A percentile compares a stretch with the other conserved stretches of the same genome.
phyloP scores from a whole-genome alignment of 768 basidiomycete genomes.

The Boletellus sp. region DNA sequence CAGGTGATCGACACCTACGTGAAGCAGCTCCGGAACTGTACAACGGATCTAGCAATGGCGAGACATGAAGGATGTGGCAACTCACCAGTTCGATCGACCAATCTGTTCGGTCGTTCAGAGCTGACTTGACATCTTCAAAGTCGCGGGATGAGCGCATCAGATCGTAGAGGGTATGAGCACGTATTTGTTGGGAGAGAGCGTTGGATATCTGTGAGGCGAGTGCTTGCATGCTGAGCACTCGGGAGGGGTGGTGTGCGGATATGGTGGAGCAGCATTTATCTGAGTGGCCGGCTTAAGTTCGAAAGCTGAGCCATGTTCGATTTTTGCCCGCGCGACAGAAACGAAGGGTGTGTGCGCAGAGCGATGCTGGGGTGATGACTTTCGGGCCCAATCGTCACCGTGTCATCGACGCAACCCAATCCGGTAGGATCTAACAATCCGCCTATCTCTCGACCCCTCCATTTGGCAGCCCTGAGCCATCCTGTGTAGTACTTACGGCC shows the following conservation, averaged over 20 bases:
- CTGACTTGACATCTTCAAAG: constrained; percentile 19
- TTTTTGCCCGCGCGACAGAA: no score
- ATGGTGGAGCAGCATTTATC: neutral
- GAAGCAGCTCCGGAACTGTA: constrained; percentile 3
- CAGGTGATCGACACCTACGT: constrained; percentile 3
- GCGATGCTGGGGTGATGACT: no score
- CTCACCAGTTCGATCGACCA: constrained; percentile 25
- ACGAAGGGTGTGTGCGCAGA: no score
- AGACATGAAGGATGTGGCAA: neutral
- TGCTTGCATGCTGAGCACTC: constrained; percentile 8
- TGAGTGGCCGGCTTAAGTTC: neutral
- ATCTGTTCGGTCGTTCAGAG: constrained; percentile 13
- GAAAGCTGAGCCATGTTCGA: neutral
- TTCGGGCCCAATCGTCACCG: no score
- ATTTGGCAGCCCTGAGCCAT: no score
- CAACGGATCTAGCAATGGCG: neutral
- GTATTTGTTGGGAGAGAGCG: neutral
- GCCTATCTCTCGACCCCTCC: no score
- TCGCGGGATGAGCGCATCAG: constrained; percentile 15
- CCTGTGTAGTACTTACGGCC: no score
- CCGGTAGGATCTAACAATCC: no score
- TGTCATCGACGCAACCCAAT: no score
- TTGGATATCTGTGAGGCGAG: neutral
- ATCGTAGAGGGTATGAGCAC: constrained; percentile 14
- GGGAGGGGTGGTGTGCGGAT: neutral